phyloP scores from a whole-genome alignment of 2,329 filamentous ascomycete species.

The Metarhizium sp. region DNA sequence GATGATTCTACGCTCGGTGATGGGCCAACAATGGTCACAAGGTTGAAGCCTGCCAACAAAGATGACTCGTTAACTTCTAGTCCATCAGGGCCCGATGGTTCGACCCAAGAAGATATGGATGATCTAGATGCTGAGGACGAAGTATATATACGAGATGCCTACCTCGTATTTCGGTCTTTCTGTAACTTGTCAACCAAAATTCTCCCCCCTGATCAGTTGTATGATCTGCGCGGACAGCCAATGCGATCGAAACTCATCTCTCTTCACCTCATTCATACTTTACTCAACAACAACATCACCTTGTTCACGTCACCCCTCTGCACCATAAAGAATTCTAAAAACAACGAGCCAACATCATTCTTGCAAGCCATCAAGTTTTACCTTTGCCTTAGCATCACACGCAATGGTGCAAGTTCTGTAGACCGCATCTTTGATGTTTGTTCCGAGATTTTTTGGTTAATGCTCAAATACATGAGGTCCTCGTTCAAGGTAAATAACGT shows the following conservation, averaged over 20 bases:
- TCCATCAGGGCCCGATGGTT: constrained; percentile 44
- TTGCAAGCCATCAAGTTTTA: constrained; percentile 96
- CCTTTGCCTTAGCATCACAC: constrained; percentile 84
- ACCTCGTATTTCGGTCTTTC: constrained; percentile 93
- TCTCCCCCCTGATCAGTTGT: constrained; percentile 79
- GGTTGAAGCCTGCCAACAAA: constrained; percentile 41
- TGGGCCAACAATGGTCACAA: constrained; percentile 57
- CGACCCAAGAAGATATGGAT: constrained; percentile 47
- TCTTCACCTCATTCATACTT: constrained; percentile 87
- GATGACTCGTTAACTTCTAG: constrained; percentile 36
- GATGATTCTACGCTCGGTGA: constrained; percentile 59
- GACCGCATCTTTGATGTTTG: constrained; percentile 90
- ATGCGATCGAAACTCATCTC: constrained; percentile 97
- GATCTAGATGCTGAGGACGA: constrained; percentile 71
- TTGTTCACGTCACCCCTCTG: constrained; percentile 89
- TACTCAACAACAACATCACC: constrained; percentile 85
- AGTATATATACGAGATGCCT: constrained; percentile 93
- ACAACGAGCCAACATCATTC: constrained; percentile 79
- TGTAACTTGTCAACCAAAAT: constrained; percentile 95
- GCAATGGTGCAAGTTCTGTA: constrained; percentile 90
- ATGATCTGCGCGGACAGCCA: constrained; percentile 84
- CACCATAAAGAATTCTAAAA: constrained; percentile 86
- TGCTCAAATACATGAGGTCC: constrained; percentile 86
- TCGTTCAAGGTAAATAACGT: constrained; percentile 68
- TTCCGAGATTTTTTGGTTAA: constrained; percentile 96